Evolutionary conservation across 441 rosid species (phyloP).

Genomic region (Erodium moschatum): DNA sequence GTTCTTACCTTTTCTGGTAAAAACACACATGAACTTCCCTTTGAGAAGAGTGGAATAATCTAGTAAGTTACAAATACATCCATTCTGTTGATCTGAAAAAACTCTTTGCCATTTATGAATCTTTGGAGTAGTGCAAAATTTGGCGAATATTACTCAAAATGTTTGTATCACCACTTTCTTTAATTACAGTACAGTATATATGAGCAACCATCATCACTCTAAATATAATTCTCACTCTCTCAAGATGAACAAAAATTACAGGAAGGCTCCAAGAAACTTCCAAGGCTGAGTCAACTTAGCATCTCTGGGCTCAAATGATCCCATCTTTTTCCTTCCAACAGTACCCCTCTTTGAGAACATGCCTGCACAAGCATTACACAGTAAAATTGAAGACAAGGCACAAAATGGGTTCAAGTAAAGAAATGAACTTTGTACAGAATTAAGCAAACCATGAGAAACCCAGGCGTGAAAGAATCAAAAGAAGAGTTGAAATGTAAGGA

Average conservation of each 20-base stretch:
- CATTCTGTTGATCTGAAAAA: neutral
- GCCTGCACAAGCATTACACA: slow-evolving; percentile 25
- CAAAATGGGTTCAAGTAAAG: neutral
- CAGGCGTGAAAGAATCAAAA: neutral
- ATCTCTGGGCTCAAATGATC: slow-evolving; percentile 37
- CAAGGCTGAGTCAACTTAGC: slow-evolving; percentile 19
- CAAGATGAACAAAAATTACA: neutral
- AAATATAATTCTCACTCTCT: neutral
- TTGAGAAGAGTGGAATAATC: neutral
- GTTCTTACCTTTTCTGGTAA: neutral
- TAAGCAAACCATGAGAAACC: neutral
- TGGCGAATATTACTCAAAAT: slow-evolving; percentile 1
- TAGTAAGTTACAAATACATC: neutral
- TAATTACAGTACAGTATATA: neutral
- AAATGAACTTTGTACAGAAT: neutral
- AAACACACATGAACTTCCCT: neutral
- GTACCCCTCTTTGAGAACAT: neutral
- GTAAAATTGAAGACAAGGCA: neutral
- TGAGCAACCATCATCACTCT: neutral
- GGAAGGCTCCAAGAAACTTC: slow-evolving; percentile 8
- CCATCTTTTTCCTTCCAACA: slow-evolving; percentile 39
- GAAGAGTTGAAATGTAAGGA: neutral
- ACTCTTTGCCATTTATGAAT: neutral
- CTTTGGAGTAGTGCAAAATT: neutral
- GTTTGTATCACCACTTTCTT: neutral